Evolutionary conservation across 2,329 filamentous ascomycete genomes (phyloP), one percentile per base, ranked within the genome.

Genomic region (Aspergillus quadrilineatus): DNA sequence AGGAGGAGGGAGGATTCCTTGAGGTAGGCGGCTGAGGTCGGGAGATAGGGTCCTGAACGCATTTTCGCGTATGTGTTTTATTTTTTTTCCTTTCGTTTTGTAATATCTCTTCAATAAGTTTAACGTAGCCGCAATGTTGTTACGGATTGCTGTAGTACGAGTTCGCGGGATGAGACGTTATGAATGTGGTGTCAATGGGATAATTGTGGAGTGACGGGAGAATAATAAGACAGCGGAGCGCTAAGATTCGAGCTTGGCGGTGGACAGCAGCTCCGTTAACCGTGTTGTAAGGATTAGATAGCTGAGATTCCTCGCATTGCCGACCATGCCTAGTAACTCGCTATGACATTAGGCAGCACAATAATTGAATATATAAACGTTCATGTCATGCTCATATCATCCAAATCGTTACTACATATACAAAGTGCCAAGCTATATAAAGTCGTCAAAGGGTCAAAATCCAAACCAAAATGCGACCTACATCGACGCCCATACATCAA

Each of bases 1-100:
- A 99, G 81, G 56, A 99, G 86, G 59, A 92, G 85, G 15, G 86
- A 80, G 12, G 93, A 96, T 75, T 97, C 89, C 67, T 89, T 86
- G 64, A 97, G 89, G 89, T 92, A 99, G 78, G 92, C 88, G 76
- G 96, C 88, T 75, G 89, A 89, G 56, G 90, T 92, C 50, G 83
- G 79, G 72, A 96, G 86, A 73, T 89, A 86, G 2, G 50, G 43
- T 6, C 42, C 32, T 53, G 50, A 53, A 30, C 89, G 88, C 92
- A 96, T 96, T 56, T 65, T 45, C 36, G 50, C 28, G 34, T 46
- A 32, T 58, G 15, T 43, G 17, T 43, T 43, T 10, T 39, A n/a
- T 39, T 39, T 4, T 39, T 4, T 39, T 12, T n/a, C n/a, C 36
- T 14, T n/a, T n/a, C 14, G 36, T 12, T n/a, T 37, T 10, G 32